Percentiles rank a stretch among this genome's conserved stretches.
Evolutionary conservation across 2,329 filamentous ascomycete genomes (phyloP).

Genomic region (Hypoxylon sp.): DNA sequence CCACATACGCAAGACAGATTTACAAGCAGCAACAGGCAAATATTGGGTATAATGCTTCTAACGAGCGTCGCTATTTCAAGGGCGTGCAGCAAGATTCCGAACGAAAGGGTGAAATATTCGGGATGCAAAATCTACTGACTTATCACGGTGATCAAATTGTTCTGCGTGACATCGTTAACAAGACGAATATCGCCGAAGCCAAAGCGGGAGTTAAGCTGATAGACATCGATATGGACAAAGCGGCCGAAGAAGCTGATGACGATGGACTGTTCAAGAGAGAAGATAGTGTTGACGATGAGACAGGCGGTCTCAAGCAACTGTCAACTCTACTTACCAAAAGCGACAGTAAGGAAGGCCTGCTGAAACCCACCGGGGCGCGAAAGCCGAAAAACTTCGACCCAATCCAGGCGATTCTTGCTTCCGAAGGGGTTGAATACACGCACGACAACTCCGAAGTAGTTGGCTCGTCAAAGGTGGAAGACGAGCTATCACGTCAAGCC

Average conservation of each 20-base stretch:
- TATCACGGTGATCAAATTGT: constrained; percentile 84
- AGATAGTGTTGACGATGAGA: constrained; percentile 64
- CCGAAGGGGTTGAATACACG: constrained; percentile 92
- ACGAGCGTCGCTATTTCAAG: constrained; percentile 93
- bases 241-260: constrained; percentile 64
- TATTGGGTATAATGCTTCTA: constrained; percentile 93
- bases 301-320: constrained; percentile 78
- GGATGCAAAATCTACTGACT: constrained; percentile 85
- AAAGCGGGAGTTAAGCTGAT: constrained; percentile 84
- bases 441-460: constrained; percentile 97
- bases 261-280: constrained; percentile 60
- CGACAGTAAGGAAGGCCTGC: constrained; percentile 58
- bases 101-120: constrained; percentile 94
- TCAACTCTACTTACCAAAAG: constrained; percentile 67
- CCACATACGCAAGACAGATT: constrained; percentile 95
- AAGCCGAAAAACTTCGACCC: constrained; percentile 72
- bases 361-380: constrained; percentile 52
- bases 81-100: constrained; percentile 87
- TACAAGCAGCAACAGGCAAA: constrained; percentile 99
- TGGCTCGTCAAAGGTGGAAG: constrained; percentile 91
- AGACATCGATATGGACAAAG: constrained; percentile 78
- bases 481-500: constrained; percentile 81
- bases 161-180: constrained; percentile 95
- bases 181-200: constrained; percentile 96
- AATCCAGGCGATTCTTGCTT: constrained; percentile 87